Evolutionary conservation across 148 eudicot species (phyloP), one percentile per base, ranked within the genome.

Genomic region (Chenopodium quinoa): DNA sequence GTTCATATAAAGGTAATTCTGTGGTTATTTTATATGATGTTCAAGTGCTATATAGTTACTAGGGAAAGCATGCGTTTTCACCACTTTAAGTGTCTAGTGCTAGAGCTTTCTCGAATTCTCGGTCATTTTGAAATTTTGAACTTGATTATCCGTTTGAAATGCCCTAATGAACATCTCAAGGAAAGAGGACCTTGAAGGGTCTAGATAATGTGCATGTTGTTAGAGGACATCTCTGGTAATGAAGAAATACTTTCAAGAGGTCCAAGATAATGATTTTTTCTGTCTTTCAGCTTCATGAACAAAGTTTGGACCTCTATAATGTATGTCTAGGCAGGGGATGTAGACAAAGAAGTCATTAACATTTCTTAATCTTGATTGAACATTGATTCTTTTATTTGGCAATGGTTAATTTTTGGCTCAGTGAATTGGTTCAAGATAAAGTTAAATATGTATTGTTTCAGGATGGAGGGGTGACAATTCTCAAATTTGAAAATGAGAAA

Each of bases 401-500:
- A n/a, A 65, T 65, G 69, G 2, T 65, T 23, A 25, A 65, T 3
- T 65, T 65, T 23, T 13, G 4, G 31, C 14, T 7, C 4, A 16
- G 27, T 46, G 4, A 25, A 14, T 17, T 37, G 32, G 31, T 48
- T 83, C 52, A 66, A 54, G 32, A 46, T 71, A 64, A 68, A 52
- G 7, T 67, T 54, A 2, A 40, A 80, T 23, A 16, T 46, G 5
- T 37, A 27, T 22, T 80, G 77, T 62, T 83, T 56, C 84, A 94
- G 99, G 97, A 96, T 82, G 98, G 99, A 80, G 92, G 91, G 60
- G 95, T 89, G 77, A 86, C 97, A 52, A 90, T 97, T 71, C 91
- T 94, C 79, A 92, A 90, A 85, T 92, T 91, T 88, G 98, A 92
- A 11, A 82, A 89, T 48, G 87, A 90, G 58, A 97, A 90, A 84